Evolutionary conservation across 805 yeast genomes (phyloP).

Genomic region (Saccharomycopsis vini): DNA sequence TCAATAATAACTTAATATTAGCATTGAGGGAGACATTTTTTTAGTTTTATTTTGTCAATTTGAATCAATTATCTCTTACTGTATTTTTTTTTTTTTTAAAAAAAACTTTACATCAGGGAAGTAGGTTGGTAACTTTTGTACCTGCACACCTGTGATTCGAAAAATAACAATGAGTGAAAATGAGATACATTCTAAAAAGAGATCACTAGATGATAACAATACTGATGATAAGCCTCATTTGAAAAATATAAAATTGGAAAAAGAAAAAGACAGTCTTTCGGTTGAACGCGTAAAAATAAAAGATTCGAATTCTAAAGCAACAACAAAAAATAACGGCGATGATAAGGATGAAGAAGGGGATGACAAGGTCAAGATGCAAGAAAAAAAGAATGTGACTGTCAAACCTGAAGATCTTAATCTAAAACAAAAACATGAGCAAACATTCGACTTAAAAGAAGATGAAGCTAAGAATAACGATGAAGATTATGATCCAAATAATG

Average conservation of each 20-base stretch:
- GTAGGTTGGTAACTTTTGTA: no score
- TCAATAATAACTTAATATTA: no score
- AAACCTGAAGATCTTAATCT: not conserved
- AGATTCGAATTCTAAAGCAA: conserved; percentile 24
- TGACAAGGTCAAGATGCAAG: not conserved
- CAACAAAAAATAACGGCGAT: conserved; percentile 20
- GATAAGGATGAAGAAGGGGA: not conserved
- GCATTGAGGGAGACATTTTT: no score
- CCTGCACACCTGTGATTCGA: no score
- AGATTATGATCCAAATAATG: conserved; percentile 20
- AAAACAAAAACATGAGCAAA: conserved; percentile 25
- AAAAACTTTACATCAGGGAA: no score
- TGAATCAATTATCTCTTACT: no score
- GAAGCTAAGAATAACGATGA: conserved; percentile 2
- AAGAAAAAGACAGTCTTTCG: not conserved
- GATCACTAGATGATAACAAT: no score
- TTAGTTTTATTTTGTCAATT: no score
- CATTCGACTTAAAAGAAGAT: conserved; percentile 18
- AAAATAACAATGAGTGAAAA: no score
- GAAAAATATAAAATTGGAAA: not conserved
- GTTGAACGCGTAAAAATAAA: conserved; percentile 17
- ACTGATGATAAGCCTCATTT: conserved; percentile 1
- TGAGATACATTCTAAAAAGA: no score
- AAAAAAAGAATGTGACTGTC: not conserved
- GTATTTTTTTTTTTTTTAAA: no score